Evolutionary conservation across 768 basidiomycete genomes (phyloP).

Genomic region (Jaapia argillacea): DNA sequence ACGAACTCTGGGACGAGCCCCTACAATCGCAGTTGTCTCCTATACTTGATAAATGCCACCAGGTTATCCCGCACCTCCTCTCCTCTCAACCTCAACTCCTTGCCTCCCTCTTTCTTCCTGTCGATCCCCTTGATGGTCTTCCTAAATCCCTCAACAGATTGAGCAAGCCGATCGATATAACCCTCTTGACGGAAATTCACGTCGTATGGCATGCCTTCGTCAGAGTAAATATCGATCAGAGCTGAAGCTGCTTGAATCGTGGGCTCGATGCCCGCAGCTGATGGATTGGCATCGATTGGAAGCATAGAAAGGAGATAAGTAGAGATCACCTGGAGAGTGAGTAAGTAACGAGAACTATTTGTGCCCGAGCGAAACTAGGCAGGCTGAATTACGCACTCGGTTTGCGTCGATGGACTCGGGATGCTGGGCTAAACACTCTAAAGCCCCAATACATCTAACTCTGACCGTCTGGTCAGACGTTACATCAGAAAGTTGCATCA

Average conservation of each 20-base stretch:
- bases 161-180: conserved; percentile 44
- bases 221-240: conserved; percentile 88
- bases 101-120: conserved; percentile 53
- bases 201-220: conserved; percentile 76
- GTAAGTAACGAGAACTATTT: background rate
- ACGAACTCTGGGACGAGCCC: background rate
- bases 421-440: conserved; percentile 75
- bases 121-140: conserved; percentile 58
- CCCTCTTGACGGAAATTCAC: conserved; percentile 61
- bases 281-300: conserved; percentile 28
- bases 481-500: conserved; percentile 57
- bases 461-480: conserved; percentile 43
- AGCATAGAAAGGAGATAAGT: conserved; percentile 58
- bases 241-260: conserved; percentile 73
- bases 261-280: conserved; percentile 48
- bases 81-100: conserved; percentile 54
- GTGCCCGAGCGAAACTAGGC: background rate
- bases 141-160: conserved; percentile 52
- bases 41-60: conserved; percentile 66
- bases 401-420: conserved; percentile 57
- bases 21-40: conserved; percentile 42
- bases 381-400: conserved; percentile 27
- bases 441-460: conserved; percentile 77
- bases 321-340: conserved; percentile 40
- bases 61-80: conserved; percentile 74